Evolutionary conservation across 495 filamentous ascomycete genomes (phyloP), one percentile per base, ranked within the genome.

Genomic region (Penicillium cosmopolitanum): DNA sequence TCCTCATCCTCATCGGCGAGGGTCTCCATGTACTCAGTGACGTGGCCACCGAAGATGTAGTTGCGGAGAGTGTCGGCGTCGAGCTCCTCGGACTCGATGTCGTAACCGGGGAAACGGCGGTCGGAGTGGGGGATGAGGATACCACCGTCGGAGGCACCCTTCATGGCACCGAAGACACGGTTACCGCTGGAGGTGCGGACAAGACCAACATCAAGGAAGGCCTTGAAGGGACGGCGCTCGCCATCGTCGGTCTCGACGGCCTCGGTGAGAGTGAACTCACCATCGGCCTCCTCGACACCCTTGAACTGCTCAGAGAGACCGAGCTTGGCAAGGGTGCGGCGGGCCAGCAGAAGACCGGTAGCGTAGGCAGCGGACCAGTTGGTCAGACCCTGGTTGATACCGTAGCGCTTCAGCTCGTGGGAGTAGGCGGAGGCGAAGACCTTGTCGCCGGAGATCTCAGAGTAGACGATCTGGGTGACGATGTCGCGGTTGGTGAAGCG

Each of bases 401-500:
- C 95, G 82, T 98, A 99, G 75, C 85, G 86, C 83, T 89, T 89
- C 67, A 99, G 91, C 82, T 99, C 95, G 86, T 99, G 95, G 65
- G 89, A 85, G 89, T 99, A 99, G 74, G 95, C 95, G 51, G 90
- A 77, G 76, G 78, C 77, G 78, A 98, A 89, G 75, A 99, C 87
- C 86, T 97, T 98, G 87, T 99, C 95, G 69, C 95, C 95, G 70
- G 83, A 85, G 83, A 99, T 90, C 84, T 99, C 95, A 50, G 96
- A 96, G 77, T 85, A 90, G 79, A 98, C 85, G 80, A 99, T 95
- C 82, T 99, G 95, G 79, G 86, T 87, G 82, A 99, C 87, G 84
- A 99, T 96, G 83, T 98, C 95, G 76, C 91, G 90, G 87, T 98
- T 98, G 87, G 96, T 97, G 91, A 99, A 99, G 78, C 95, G 94